Evolutionary conservation across 768 basidiomycete species (phyloP).

Genomic region (Hirschioporus abietinus): DNA sequence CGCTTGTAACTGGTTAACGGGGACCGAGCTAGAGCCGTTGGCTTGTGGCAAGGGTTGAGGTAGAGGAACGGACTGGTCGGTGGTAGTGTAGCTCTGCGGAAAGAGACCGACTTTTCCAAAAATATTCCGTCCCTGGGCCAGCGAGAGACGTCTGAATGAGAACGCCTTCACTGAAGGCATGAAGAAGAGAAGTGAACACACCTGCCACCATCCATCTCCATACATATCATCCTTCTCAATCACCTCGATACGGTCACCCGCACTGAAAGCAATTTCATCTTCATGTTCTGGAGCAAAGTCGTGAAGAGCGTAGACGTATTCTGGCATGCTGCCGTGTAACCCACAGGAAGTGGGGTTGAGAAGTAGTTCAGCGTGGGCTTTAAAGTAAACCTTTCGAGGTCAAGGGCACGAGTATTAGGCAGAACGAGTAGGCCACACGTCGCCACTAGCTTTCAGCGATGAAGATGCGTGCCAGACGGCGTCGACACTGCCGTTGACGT

Average conservation of each 20-base stretch:
- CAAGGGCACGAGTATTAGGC: not conserved
- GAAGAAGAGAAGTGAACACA: conserved; percentile 25
- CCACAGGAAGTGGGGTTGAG: not conserved
- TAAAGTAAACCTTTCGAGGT: not conserved
- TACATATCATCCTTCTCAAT: conserved; percentile 91
- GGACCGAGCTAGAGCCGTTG: not conserved
- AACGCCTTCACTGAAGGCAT: conserved; percentile 12
- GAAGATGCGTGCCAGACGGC: not conserved
- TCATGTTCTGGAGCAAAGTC: conserved; percentile 89
- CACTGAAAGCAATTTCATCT: conserved; percentile 83
- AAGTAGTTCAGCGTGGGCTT: not conserved
- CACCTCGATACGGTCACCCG: conserved; percentile 85
- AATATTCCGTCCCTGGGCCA: conserved; percentile 72
- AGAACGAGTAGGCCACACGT: not conserved
- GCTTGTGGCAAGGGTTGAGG: conserved; percentile 11
- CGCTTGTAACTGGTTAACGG: conserved; percentile 32
- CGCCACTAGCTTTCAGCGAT: not conserved
- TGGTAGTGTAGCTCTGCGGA: conserved; percentile 81
- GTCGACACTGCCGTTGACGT: not conserved
- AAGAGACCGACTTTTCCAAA: conserved; percentile 86
- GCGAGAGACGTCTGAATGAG: conserved; percentile 15
- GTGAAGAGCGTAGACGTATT: conserved; percentile 85
- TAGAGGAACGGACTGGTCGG: conserved; percentile 27
- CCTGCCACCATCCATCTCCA: conserved; percentile 96
- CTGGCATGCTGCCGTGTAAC: conserved; percentile 43